Evolutionary conservation across 345 rosid species (phyloP), one percentile per base, ranked within the genome.

Genomic region (Hibiscus mutabilis): DNA sequence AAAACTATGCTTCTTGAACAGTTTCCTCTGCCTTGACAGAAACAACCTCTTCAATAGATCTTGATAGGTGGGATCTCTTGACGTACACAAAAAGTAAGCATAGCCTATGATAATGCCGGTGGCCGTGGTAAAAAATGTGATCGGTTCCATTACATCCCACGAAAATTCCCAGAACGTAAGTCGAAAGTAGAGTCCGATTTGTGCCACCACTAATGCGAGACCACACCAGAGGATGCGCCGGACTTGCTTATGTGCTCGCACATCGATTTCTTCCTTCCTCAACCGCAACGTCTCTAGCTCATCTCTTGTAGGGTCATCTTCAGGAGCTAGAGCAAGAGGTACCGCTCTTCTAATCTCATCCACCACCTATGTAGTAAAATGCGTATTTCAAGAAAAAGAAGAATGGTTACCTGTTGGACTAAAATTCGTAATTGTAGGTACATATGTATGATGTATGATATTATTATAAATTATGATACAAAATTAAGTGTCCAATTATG

Each of bases 131-230:
- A 92, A 95, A 78, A 93, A 93, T 0, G 94, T 87, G 18, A 93
- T 86, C 14, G 98, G 98, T 79, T 93, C 98, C 98, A 93, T 93
- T 22, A 93, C 93, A 80, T 93, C 98, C 98, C 98, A 93, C 10
- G 98, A 93, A 66, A 93, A 90, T 70, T 95, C 99, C 99, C 99
- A 95, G 74, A 95, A 95, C 8, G 99, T 95, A 53, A 95, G 78
- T 58, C 99, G 81, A 66, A 95, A 87, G 82, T 92, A 92, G n/a
- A 92, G 83, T 3, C 84, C 80, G 2, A 91, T 82, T 59, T 89
- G 97, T 18, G 82, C 37, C 66, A 90, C 71, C 2, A 91, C 67
- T 33, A 86, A 53, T 22, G 86, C 97, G 0, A 95, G 82, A 62
- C 97, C 99, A 15, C 62, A 16, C 92, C 92, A 92, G 6, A 95